These are phyloP conservation scores for Neoboletus brunneissimus DNA, from an alignment of 768 basidiomycete genomes.

Conservation along the genomic window DNA sequence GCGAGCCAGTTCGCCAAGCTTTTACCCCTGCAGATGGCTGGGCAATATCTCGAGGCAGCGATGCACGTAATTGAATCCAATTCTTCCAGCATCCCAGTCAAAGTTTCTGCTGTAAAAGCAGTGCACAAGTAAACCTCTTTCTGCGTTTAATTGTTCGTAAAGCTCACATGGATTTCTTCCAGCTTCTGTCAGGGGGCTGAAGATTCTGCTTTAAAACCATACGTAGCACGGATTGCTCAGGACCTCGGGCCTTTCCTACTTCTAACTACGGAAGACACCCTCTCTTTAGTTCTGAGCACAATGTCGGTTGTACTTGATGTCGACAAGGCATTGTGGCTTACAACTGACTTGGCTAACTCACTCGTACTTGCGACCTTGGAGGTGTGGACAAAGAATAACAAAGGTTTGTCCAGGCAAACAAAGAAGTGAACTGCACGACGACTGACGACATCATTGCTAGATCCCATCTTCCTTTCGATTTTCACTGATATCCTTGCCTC, in stretches of 20 bases:
- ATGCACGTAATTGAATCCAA: conserved; percentile 77
- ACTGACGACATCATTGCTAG: conserved; percentile 38
- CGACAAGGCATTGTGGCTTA: conserved; percentile 70
- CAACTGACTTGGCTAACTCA: conserved; percentile 58
- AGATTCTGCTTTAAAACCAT: conserved; percentile 55
- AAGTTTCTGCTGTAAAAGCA: conserved; percentile 91
- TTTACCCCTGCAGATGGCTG: conserved; percentile 67
- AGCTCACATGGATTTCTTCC: conserved; percentile 10
- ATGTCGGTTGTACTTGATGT: conserved; percentile 76
- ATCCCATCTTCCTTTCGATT: conserved; percentile 86
- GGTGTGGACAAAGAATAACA: conserved; percentile 84
- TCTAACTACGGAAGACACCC: conserved; percentile 80
- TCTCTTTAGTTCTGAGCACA: conserved; percentile 85
- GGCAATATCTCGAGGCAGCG: conserved; percentile 86
- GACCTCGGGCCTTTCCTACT: conserved; percentile 83
- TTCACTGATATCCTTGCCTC: conserved; percentile 76
- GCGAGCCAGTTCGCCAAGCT: conserved; percentile 83
- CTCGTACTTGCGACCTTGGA: conserved; percentile 68
- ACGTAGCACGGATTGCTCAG: conserved; percentile 71
- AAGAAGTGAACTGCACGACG: neutral
- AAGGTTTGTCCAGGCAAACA: conserved; percentile 48
- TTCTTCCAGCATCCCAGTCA: conserved; percentile 79
- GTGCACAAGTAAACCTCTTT: conserved; percentile 72
- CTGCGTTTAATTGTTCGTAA: neutral
- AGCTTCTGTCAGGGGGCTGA: conserved; percentile 68